Conservation (phyloP, 768 basidiomycete genomes). For the Auricularia heimuer region DNA sequence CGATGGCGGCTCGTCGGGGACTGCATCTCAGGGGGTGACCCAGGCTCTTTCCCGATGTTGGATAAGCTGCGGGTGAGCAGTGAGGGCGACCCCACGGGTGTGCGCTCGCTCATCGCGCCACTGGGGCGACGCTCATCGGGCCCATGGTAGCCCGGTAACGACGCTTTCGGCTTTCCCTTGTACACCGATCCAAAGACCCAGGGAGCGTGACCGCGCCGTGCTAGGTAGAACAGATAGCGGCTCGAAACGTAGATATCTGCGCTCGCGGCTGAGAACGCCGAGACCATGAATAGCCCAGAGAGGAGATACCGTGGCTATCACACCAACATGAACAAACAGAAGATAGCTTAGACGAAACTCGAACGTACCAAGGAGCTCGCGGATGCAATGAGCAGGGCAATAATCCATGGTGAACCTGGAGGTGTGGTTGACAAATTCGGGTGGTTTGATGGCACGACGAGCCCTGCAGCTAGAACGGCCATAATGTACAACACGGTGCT, state of each 20-base stretch:
- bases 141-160: background rate
- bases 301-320: background rate
- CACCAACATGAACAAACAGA: too few relatives aligned
- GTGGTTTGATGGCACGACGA: slow-evolving; percentile 2
- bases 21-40: background rate
- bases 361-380: background rate
- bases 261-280: slow-evolving; percentile 1
- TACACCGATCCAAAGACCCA: background rate
- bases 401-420: background rate
- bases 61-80: background rate
- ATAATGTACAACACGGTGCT: slow-evolving; percentile 2
- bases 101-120: background rate
- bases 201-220: background rate
- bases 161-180: background rate
- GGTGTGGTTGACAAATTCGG: background rate
- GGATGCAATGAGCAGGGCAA: background rate
- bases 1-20: background rate
- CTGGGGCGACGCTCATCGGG: background rate
- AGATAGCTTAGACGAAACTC: background rate
- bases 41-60: background rate
- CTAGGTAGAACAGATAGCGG: slow-evolving; percentile 1
- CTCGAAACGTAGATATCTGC: slow-evolving; percentile 2
- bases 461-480: background rate
- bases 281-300: background rate
- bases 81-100: background rate